Evolutionary conservation across 1,139 yeast species (phyloP), one percentile per base, ranked within the genome.

Genomic region (Saccharomycopsis hybrid): DNA sequence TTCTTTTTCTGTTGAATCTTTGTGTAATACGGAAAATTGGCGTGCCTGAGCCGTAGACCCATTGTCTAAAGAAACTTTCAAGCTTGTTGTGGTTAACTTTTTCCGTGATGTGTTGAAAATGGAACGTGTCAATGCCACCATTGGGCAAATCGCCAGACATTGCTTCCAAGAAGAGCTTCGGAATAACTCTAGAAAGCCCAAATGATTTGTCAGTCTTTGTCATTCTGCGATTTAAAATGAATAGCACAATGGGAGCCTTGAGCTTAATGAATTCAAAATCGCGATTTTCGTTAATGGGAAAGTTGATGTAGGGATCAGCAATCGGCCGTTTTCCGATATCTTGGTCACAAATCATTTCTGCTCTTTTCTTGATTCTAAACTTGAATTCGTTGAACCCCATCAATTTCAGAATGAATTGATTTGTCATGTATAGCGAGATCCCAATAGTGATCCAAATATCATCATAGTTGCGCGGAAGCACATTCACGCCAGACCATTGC

Each of bases 401-500:
- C 24, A 92, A 68, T 35, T 74, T 74, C 53, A 76, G 76, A 41
- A 85, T 65, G 58, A 86, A 87, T 55, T 83, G 83, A 33, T 78
- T 72, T 0, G 94, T 77, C 96, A 94, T 92, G 63, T 74, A 92
- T 43, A 80, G 77, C 0, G 96, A 78, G 53, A 94, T 82, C 3
- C 97, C 98, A 33, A 85, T 68, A 1, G 92, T 85, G 55, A 92
- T 80, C 98, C 99, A 94, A n/a, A 86, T 60, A 64, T 92, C 97
- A 58, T 85, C 80, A 64, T 83, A 78, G 0, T 82, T 74, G 54
- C 77, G 78, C 0, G 98, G 96, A 1, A 88, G 83, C 32, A 94
- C 87, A 62, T 88, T 88, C 38, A 94, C 83, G 5, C 97, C 97
- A 1, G 95, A 78, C 96, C 97, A 94, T 63, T 94, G 98, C 4